A percentile compares a stretch with the other conserved stretches of the same genome.
phyloP scores from a whole-genome alignment of 2,329 filamentous ascomycete species.

The Fusarium sp. region DNA sequence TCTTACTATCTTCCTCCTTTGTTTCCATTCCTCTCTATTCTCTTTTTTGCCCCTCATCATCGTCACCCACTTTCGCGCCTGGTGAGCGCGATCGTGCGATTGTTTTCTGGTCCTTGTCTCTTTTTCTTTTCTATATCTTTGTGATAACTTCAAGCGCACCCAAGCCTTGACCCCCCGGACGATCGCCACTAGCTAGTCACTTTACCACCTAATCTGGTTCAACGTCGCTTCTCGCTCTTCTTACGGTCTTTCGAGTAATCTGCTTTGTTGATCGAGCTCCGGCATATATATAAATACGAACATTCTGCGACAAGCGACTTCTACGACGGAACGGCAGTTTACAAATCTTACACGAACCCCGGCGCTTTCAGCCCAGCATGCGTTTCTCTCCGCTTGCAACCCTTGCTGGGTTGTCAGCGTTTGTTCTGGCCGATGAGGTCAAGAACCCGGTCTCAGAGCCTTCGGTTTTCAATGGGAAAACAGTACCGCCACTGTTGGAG shows the following conservation, averaged over 20 bases:
- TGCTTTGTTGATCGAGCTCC: not conserved
- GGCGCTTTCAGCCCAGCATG: conserved; percentile 44
- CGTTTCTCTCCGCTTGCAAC: conserved; percentile 56
- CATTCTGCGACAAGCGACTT: conserved; percentile 1
- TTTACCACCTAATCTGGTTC: conserved; percentile 18
- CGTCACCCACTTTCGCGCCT: conserved; percentile 29
- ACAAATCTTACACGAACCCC: conserved; percentile 16
- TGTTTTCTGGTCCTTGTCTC: conserved; percentile 24
- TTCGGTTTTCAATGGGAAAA: conserved; percentile 74
- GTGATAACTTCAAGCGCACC: conserved; percentile 21
- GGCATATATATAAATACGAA: not conserved
- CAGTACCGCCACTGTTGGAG: conserved; percentile 73
- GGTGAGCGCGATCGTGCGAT: conserved; percentile 33
- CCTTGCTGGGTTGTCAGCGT: conserved; percentile 56
- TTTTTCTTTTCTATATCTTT: conserved; percentile 17
- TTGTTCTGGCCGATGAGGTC: conserved; percentile 51
- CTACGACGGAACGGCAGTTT: not conserved
- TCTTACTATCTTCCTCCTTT: conserved; percentile 18
- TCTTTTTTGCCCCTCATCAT: conserved; percentile 30
- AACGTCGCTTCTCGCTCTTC: conserved; percentile 10
- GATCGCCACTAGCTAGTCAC: conserved; percentile 37
- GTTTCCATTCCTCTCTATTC: conserved; percentile 17
- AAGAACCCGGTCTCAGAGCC: conserved; percentile 48
- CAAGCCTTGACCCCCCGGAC: conserved; percentile 14
- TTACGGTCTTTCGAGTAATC: not conserved